These are phyloP conservation scores for Sicyos edulis DNA, from an alignment of 306 rosid species.

Conservation along the genomic window DNA sequence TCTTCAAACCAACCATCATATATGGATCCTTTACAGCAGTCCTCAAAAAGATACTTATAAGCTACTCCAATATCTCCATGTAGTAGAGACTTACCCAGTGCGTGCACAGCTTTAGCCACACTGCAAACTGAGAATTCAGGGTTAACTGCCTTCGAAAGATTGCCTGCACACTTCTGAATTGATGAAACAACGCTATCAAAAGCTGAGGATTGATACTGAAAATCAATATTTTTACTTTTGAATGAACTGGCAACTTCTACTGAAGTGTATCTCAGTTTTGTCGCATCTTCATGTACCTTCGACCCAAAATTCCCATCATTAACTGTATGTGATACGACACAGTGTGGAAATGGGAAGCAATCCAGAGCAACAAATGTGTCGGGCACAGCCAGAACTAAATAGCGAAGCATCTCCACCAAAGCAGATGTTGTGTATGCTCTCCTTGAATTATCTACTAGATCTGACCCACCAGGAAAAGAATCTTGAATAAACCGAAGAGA, in stretches of 20 bases:
- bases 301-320: conserved; percentile 58
- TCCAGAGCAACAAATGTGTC: conserved; percentile 89
- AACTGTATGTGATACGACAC: conserved; percentile 51
- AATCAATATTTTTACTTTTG: conserved; percentile 64
- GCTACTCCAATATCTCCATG: conserved; percentile 66
- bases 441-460: conserved; percentile 82
- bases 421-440: conserved; percentile 77
- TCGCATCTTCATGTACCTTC: conserved; percentile 51
- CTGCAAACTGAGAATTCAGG: conserved; percentile 65
- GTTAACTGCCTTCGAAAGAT: conserved; percentile 68
- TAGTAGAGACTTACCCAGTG: conserved; percentile 66
- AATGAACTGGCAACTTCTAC: conserved; percentile 41
- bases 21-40: conserved; percentile 53
- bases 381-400: conserved; percentile 70
- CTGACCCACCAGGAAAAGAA: conserved; percentile 95
- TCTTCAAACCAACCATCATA: conserved; percentile 63
- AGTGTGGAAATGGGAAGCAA: conserved; percentile 85
- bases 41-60: conserved; percentile 69
- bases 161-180: conserved; percentile 59
- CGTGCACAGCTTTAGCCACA: conserved; percentile 69
- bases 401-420: conserved; percentile 82
- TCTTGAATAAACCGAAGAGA: conserved; percentile 66
- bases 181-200: conserved; percentile 60
- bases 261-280: conserved; percentile 46
- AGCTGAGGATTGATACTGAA: conserved; percentile 61